Base-by-base conservation (phyloP, 768 basidiomycete genomes). In the Psilocybe sp. region DNA sequence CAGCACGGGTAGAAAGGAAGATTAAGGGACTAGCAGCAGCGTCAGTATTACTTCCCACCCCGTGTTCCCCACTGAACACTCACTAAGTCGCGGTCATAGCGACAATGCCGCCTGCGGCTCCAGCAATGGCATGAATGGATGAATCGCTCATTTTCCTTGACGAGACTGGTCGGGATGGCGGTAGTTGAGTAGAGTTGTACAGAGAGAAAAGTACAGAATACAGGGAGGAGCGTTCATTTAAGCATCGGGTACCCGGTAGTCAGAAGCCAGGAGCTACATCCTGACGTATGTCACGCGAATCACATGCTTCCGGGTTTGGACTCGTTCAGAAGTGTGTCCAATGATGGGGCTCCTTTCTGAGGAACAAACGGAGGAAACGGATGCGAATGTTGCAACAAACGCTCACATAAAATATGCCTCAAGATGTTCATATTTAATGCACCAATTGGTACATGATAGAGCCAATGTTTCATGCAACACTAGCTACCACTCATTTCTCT, bases 1-100 rank as follows among this genome's bases (percentile, higher is more conserved):
- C 96, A 3, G 93, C 92, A 43, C 95, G 81, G 1, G 96, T 98
- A 7, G 92, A 95, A 37, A 98, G 70, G 64, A 93, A 89, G 52
- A 97, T 84, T 33, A 99, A 78, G 6, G 97, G 97, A 63, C 93
- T 97, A 50, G 39, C 14, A 23, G 41, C 14, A 50, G 49, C 11
- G 35, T 56, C 35, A 37, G 38, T 50, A 33, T 36, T 36, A 40
- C 49, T 45, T 49, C 46, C 28, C 31, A 32, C 49, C 52, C 31
- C 35, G 36, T 35, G 34, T 34, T 37, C 19, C 33, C 6, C 47
- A 41, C 39, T 18, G 15, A 53, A 44, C 65, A 49, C 86, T 68
- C 56, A 88, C 93, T 92, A 92, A 47, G 89, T 93, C 33, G 77
- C 83, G n/a, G 81, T 79, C 94, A 98, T 97, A 18, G 96, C 92